Conservation (phyloP, 768 basidiomycete species). For the Tephrocybe rancida region DNA sequence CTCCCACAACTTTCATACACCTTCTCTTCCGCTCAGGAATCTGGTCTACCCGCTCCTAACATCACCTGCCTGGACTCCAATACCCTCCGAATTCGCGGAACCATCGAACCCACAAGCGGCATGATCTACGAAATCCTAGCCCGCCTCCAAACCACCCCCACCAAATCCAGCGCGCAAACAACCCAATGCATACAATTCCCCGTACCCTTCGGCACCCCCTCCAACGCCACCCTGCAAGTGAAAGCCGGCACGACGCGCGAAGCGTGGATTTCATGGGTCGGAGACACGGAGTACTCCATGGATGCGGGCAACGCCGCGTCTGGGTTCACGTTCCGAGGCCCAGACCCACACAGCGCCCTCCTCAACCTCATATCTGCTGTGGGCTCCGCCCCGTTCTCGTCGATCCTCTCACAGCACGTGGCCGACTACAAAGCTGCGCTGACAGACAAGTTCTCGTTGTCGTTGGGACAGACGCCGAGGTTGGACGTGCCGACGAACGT, state of each 20-base stretch:
- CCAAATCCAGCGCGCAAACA: slow-evolving; percentile 17
- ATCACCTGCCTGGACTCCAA: slow-evolving; percentile 59
- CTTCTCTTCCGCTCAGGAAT: slow-evolving; percentile 47
- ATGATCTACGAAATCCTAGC: slow-evolving; percentile 74
- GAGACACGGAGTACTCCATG: slow-evolving; percentile 71
- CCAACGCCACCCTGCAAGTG: slow-evolving; percentile 51
- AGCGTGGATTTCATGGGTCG: slow-evolving; percentile 72
- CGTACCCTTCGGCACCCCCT: slow-evolving; percentile 29
- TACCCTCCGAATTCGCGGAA: slow-evolving; percentile 58
- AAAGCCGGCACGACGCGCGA: slow-evolving; percentile 41
- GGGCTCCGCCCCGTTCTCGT: slow-evolving; percentile 32
- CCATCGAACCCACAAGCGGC: slow-evolving; percentile 46
- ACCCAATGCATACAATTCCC: slow-evolving; percentile 34
- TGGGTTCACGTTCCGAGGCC: slow-evolving; percentile 63
- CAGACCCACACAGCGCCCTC: slow-evolving; percentile 57
- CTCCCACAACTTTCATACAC: slow-evolving; percentile 48
- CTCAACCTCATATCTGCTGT: slow-evolving; percentile 33
- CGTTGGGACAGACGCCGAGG: slow-evolving; percentile 60
- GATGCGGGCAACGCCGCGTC: slow-evolving; percentile 58
- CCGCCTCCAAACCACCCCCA: slow-evolving; percentile 33
- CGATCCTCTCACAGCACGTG: slow-evolving; percentile 49
- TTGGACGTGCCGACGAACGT: slow-evolving; percentile 58
- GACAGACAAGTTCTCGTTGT: slow-evolving; percentile 51
- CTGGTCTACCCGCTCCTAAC: slow-evolving; percentile 54
- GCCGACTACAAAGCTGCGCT: slow-evolving; percentile 48